phyloP scores from a whole-genome alignment of 257 asterid genomes.

The Mitragyna speciosa region DNA sequence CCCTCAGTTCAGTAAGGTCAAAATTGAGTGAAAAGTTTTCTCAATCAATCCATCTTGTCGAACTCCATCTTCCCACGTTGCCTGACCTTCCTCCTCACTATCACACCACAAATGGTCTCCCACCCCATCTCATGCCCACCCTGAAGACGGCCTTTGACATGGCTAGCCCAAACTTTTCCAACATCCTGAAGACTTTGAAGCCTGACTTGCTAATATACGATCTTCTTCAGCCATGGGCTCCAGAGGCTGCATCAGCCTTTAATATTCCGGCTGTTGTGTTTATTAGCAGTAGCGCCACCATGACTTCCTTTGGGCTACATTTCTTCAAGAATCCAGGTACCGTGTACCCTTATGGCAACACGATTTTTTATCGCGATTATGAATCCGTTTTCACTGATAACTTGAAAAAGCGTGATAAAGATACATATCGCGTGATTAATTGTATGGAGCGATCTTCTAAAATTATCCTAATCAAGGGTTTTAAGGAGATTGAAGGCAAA shows the following conservation, averaged over 20 bases:
- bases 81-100: constrained; percentile 7
- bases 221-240: constrained; percentile 20
- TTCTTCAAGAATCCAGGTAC: not conserved
- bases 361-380: not conserved
- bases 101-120: constrained; percentile 25
- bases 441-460: constrained; percentile 4
- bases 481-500: constrained; percentile 10
- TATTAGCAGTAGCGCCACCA: constrained; percentile 5
- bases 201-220: constrained; percentile 19
- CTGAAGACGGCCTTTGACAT: not conserved
- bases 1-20: not conserved
- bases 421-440: not conserved
- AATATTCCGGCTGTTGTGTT: constrained; percentile 13
- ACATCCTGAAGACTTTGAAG: not conserved
- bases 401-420: not conserved
- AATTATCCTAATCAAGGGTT: constrained; percentile 10
- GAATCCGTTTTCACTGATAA: not conserved
- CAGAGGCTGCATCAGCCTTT: not conserved
- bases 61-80: constrained; percentile 12
- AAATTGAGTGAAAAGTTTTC: constrained; percentile 3
- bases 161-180: not conserved
- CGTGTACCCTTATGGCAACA: not conserved
- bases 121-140: constrained; percentile 8
- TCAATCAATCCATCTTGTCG: constrained; percentile 12
- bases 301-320: not conserved